Conservation (phyloP, 805 yeast species). For the Tetrapisispora fleetii region DNA sequence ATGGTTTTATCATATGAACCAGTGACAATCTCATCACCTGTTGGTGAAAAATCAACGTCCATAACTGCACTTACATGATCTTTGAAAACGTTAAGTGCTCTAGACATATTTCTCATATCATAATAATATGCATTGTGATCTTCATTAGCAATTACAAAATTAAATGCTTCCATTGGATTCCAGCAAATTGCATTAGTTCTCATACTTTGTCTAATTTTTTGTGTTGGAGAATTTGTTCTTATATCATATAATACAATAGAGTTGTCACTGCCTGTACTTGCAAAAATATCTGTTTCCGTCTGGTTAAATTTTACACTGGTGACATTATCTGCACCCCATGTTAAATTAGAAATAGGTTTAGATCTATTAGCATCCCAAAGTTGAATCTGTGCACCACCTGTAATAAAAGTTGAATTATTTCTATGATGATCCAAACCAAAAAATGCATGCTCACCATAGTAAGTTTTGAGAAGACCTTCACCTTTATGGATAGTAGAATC, state of each 20-base stretch:
- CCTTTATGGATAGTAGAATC: slow-evolving; percentile 29
- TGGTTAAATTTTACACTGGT: slow-evolving; percentile 75
- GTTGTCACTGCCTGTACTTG: slow-evolving; percentile 85
- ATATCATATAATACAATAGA: slow-evolving; percentile 84
- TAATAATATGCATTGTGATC: slow-evolving; percentile 91
- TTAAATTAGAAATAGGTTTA: slow-evolving; percentile 62
- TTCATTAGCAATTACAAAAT: slow-evolving; percentile 85
- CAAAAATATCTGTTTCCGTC: slow-evolving; percentile 81
- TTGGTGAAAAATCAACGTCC: slow-evolving; percentile 92
- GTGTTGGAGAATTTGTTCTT: slow-evolving; percentile 85
- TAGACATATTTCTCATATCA: slow-evolving; percentile 88
- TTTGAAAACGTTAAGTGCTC: slow-evolving; percentile 76
- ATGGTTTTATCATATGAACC: slow-evolving; percentile 93
- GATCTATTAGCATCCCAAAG: slow-evolving; percentile 86
- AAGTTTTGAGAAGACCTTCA: slow-evolving; percentile 65
- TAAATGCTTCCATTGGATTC: slow-evolving; percentile 97
- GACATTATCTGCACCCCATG: slow-evolving; percentile 96
- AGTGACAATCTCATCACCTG: slow-evolving; percentile 91
- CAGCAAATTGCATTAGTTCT: slow-evolving; percentile 81
- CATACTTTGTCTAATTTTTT: slow-evolving; percentile 74
- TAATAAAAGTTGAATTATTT: slow-evolving; percentile 62
- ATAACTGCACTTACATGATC: slow-evolving; percentile 95
- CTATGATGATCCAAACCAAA: slow-evolving; percentile 81
- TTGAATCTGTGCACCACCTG: slow-evolving; percentile 85
- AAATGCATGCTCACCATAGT: slow-evolving; percentile 73